phyloP scores from a whole-genome alignment of 441 rosid species.

The Corymbia citriodora region DNA sequence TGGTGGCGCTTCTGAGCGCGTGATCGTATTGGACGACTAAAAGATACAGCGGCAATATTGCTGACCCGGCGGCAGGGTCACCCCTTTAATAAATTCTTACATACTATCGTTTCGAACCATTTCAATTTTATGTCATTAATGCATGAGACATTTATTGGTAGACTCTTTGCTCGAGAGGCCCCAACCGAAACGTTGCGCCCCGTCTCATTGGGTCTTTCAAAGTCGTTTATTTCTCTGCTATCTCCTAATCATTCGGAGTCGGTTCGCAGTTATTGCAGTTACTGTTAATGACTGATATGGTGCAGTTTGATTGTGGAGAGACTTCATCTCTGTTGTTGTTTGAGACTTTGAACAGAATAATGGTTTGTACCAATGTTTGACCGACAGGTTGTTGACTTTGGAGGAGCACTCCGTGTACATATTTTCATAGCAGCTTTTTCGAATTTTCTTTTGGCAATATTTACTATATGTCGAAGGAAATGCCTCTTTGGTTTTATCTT shows the following conservation, averaged over 20 bases:
- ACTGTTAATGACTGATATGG: not conserved
- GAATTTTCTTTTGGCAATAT: not conserved
- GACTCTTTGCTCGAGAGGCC: not conserved
- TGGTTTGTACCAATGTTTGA: not conserved
- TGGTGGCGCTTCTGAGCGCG: not conserved
- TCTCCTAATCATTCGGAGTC: not conserved
- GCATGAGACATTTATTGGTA: not conserved
- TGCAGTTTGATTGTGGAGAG: not conserved
- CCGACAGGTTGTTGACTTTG: not conserved
- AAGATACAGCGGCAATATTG: not conserved
- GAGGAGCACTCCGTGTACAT: not conserved
- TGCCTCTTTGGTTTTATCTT: not conserved
- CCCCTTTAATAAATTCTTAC: not conserved
- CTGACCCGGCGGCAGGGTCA: not conserved
- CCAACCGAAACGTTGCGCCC: not conserved
- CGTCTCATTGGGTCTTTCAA: not conserved
- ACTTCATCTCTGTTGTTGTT: not conserved
- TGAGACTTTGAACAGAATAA: not conserved
- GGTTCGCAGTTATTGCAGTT: not conserved
- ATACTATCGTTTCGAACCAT: not conserved
- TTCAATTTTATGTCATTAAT: not conserved
- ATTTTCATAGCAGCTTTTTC: not conserved
- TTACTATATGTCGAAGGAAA: not conserved
- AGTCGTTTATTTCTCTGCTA: not conserved
- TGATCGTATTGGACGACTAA: conserved; percentile 38